phyloP scores from a whole-genome alignment of 164 flowering plant species.

The Echeveria elegans region DNA sequence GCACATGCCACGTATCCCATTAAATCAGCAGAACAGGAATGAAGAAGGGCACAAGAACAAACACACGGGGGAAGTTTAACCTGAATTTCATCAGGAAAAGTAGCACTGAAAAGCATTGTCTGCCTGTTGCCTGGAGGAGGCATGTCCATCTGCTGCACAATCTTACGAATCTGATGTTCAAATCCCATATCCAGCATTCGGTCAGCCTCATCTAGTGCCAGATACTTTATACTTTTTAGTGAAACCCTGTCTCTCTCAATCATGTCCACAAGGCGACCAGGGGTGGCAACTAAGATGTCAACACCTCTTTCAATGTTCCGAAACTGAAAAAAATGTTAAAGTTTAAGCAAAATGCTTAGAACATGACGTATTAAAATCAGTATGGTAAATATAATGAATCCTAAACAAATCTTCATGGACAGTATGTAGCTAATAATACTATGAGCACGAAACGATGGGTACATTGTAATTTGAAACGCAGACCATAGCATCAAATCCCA shows the following conservation, averaged over 20 bases:
- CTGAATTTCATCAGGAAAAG: constrained; percentile 83
- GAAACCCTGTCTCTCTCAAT: constrained; percentile 72
- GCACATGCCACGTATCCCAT: not conserved
- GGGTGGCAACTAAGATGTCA: constrained; percentile 78
- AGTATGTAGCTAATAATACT: too few relatives aligned
- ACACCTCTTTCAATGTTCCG: constrained; percentile 71
- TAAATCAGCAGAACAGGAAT: not conserved
- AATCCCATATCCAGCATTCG: constrained; percentile 87
- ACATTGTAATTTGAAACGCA: too few relatives aligned
- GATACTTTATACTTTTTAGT: constrained; percentile 48
- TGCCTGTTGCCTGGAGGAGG: constrained; percentile 64
- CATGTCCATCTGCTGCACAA: constrained; percentile 80
- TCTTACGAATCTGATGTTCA: constrained; percentile 74
- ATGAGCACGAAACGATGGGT: too few relatives aligned
- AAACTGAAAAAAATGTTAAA: constrained; percentile 27
- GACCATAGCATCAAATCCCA: too few relatives aligned
- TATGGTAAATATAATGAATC: not conserved
- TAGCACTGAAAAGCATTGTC: constrained; percentile 71
- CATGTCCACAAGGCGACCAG: constrained; percentile 67
- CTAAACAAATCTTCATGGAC: not conserved
- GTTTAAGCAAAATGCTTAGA: not conserved
- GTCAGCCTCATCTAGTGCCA: constrained; percentile 78
- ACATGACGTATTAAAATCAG: not conserved
- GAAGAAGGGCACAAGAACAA: not conserved
- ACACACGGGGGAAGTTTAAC: constrained; percentile 19